A percentile compares a stretch with the other conserved stretches of the same genome.
Conservation (phyloP, 805 yeast genomes). For the Suhomyces faveliae region DNA sequence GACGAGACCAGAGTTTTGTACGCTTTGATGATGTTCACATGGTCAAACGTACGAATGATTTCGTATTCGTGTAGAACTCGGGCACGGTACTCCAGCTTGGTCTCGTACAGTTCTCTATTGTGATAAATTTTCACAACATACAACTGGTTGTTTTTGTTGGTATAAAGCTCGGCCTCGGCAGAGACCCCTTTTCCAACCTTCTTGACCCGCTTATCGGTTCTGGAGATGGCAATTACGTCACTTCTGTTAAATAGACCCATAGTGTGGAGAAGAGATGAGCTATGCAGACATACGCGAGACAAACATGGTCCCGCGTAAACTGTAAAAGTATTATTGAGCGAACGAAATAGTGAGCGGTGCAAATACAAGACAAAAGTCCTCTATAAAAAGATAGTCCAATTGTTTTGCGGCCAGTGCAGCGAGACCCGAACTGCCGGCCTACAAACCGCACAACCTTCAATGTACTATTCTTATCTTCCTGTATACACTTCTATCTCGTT, state of each 20-base stretch:
- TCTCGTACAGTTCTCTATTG: slow-evolving; percentile 38
- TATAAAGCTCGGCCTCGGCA: slow-evolving; percentile 32
- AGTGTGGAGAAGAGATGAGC: too few species aligned
- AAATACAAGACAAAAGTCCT: too few species aligned
- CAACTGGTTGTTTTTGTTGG: slow-evolving; percentile 1
- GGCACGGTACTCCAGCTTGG: slow-evolving; percentile 35
- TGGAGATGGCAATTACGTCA: background rate
- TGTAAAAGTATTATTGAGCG: too few species aligned
- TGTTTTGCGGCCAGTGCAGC: too few species aligned
- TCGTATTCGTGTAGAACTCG: slow-evolving; percentile 40
- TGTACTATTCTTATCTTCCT: too few species aligned
- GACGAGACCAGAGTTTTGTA: slow-evolving; percentile 20
- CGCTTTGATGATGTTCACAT: slow-evolving; percentile 35
- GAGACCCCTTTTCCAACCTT: slow-evolving; percentile 30
- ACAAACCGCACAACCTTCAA: too few species aligned
- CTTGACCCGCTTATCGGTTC: background rate
- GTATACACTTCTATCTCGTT: too few species aligned
- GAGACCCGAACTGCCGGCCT: too few species aligned
- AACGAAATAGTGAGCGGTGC: too few species aligned
- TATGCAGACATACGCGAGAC: too few species aligned
- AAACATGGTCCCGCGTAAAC: too few species aligned
- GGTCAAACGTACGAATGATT: slow-evolving; percentile 25
- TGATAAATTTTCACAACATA: slow-evolving; percentile 50
- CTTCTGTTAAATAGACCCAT: background rate
- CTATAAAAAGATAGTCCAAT: too few species aligned